Evolutionary conservation across 371 early-diverging fungal species (phyloP).

Genomic region (Amoeboaphelidium protococcarum): DNA sequence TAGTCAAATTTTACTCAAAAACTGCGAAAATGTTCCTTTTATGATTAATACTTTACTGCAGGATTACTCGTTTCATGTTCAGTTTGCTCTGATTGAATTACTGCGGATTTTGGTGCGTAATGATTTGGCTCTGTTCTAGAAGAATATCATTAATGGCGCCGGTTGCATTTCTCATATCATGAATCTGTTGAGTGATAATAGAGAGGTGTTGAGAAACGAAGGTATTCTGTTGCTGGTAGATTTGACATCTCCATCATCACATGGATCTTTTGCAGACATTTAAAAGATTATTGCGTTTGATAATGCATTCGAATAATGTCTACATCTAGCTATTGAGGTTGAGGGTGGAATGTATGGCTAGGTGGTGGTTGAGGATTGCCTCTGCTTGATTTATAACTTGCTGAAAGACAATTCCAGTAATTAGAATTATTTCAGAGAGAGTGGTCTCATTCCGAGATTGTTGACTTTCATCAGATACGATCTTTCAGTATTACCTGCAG

Average conservation of each 20-base stretch:
- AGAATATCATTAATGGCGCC: slow-evolving; percentile 25
- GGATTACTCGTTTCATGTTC: slow-evolving; percentile 72
- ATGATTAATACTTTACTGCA: slow-evolving; percentile 58
- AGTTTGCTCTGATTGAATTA: slow-evolving; percentile 60
- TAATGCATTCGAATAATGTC: slow-evolving; percentile 69
- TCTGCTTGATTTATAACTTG: slow-evolving; percentile 66
- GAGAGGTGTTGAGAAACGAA: slow-evolving; percentile 87
- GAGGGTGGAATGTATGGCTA: slow-evolving; percentile 79
- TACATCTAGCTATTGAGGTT: slow-evolving; percentile 46
- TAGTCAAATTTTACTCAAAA: not conserved
- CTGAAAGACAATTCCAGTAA: slow-evolving; percentile 78
- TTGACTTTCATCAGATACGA: not conserved
- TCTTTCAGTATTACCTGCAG: no score
- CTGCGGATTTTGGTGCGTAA: slow-evolving; percentile 39
- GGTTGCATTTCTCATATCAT: slow-evolving; percentile 24
- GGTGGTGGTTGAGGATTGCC: slow-evolving; percentile 82
- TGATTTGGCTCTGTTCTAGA: slow-evolving; percentile 39
- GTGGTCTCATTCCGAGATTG: not conserved
- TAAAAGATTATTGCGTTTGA: slow-evolving; percentile 95
- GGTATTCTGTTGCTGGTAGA: slow-evolving; percentile 60
- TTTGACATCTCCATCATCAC: slow-evolving; percentile 56
- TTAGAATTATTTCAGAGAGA: slow-evolving; percentile 11
- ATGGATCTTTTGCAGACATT: slow-evolving; percentile 84
- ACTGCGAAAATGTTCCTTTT: slow-evolving; percentile 24
- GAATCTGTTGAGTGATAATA: slow-evolving; percentile 63